Percentiles rank a stretch among this genome's conserved stretches.
Conservation (phyloP, 352 stramenopile species). For the Pythium sukuiense region DNA sequence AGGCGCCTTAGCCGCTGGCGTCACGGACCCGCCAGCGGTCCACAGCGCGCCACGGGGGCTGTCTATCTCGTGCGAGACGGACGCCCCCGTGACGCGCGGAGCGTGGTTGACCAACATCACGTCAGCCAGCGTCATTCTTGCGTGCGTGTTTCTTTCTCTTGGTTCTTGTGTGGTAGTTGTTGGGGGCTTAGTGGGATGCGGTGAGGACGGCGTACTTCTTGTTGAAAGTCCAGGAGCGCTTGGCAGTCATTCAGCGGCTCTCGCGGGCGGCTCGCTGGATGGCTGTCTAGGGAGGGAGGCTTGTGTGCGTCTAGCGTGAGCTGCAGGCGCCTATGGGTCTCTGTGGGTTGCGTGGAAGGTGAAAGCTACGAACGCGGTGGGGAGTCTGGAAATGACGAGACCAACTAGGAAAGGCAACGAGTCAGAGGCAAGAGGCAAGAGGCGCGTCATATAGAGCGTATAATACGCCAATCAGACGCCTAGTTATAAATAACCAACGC, state of each 20-base stretch:
- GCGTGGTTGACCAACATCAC: conserved; percentile 9
- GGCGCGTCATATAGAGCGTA: too few relatives aligned
- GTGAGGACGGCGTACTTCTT: conserved; percentile 81
- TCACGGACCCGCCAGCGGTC: not conserved
- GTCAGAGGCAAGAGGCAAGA: not conserved
- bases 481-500: not conserved
- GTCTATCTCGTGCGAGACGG: conserved; percentile 1
- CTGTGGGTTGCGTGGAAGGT: not conserved
- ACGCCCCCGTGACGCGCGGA: conserved; percentile 5
- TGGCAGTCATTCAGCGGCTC: conserved; percentile 67
- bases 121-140: conserved; percentile 19
- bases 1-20: not conserved
- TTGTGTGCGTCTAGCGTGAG: not conserved
- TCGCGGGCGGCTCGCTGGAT: conserved; percentile 11
- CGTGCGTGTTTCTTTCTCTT: conserved; percentile 2
- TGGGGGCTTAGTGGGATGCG: conserved; percentile 50
- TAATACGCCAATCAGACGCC: not conserved
- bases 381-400: not conserved
- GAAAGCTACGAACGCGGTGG: not conserved
- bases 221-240: conserved; percentile 81
- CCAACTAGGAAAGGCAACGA: conserved; percentile 2
- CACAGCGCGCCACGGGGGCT: conserved; percentile 1
- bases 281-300: not conserved
- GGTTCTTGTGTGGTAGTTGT: not conserved
- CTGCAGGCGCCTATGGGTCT: not conserved